Evolutionary conservation across 305 asterid species (phyloP).

Genomic region (Andrographis paniculata): DNA sequence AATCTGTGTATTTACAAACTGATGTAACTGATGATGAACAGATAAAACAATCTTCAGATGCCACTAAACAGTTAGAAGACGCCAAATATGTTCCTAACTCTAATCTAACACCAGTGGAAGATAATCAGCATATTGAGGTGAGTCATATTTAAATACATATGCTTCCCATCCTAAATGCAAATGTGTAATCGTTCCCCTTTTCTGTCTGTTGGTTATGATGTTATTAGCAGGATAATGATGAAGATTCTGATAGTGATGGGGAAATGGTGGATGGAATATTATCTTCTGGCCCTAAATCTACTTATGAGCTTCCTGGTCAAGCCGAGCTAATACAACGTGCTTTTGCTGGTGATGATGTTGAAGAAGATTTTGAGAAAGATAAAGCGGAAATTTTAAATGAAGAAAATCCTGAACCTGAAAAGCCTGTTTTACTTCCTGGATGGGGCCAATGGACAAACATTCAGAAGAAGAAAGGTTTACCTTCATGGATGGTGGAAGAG

Average conservation of each 20-base stretch:
- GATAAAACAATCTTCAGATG: slow-evolving; percentile 34
- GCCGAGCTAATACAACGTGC: slow-evolving; percentile 87
- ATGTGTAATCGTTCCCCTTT: slow-evolving; percentile 1
- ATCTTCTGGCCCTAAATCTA: slow-evolving; percentile 50
- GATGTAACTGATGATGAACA: slow-evolving; percentile 22
- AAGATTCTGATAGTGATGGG: slow-evolving; percentile 59
- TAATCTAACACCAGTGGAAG: slow-evolving; percentile 20
- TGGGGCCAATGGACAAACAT: slow-evolving; percentile 97
- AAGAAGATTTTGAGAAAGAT: slow-evolving; percentile 74
- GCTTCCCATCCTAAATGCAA: slow-evolving; percentile 13
- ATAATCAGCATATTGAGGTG: slow-evolving; percentile 45
- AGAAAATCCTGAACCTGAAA: slow-evolving; percentile 89
- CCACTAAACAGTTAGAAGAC: slow-evolving; percentile 23
- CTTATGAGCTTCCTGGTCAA: slow-evolving; percentile 79
- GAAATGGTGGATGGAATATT: slow-evolving; percentile 93
- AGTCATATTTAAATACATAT: slow-evolving; percentile 10
- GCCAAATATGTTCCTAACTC: slow-evolving; percentile 19
- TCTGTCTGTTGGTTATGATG: slow-evolving; percentile 10
- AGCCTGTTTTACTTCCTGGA: slow-evolving; percentile 75
- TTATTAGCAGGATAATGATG: slow-evolving; percentile 32
- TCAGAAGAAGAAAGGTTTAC: slow-evolving; percentile 77
- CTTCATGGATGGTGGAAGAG: slow-evolving; percentile 81
- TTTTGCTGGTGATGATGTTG: slow-evolving; percentile 93
- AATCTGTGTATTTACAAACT: slow-evolving; percentile 4
- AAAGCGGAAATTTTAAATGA: slow-evolving; percentile 63